Conservation (phyloP, 495 filamentous ascomycete species). For the Venustampulla echinocandica region DNA sequence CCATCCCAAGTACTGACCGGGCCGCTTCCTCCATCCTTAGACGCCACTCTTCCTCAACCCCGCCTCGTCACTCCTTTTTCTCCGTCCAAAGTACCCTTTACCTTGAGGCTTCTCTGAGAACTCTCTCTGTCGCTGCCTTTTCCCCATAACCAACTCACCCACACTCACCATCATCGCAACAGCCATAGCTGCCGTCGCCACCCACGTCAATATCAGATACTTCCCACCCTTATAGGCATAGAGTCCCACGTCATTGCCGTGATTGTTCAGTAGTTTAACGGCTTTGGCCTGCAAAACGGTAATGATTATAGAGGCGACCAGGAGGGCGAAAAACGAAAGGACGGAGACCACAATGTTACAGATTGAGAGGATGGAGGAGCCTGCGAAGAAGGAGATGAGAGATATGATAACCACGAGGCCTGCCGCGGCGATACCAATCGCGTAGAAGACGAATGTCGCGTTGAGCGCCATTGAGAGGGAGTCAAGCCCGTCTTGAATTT, state of each 20-base stretch:
- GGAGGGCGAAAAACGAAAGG: constrained; percentile 23
- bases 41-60: no score
- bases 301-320: constrained; percentile 55
- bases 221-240: constrained; percentile 44
- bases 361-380: constrained; percentile 30
- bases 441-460: constrained; percentile 57
- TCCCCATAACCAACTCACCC: constrained; percentile 20
- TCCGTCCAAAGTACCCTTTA: no score
- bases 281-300: constrained; percentile 52
- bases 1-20: no score
- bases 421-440: constrained; percentile 49
- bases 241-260: constrained; percentile 45
- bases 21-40: no score
- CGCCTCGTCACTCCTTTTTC: no score
- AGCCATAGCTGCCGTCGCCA: constrained; percentile 41
- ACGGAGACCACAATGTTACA: constrained; percentile 36
- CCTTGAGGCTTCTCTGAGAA: no score
- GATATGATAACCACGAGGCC: constrained; percentile 47
- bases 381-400: constrained; percentile 32
- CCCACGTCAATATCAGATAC: constrained; percentile 56
- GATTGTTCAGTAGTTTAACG: constrained; percentile 46
- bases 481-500: constrained; percentile 52
- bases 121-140: constrained; percentile 1
- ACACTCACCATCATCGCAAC: constrained; percentile 33
- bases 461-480: constrained; percentile 38